phyloP scores from a whole-genome alignment of 2,329 filamentous ascomycete genomes.

The Alternaria brassicae region DNA sequence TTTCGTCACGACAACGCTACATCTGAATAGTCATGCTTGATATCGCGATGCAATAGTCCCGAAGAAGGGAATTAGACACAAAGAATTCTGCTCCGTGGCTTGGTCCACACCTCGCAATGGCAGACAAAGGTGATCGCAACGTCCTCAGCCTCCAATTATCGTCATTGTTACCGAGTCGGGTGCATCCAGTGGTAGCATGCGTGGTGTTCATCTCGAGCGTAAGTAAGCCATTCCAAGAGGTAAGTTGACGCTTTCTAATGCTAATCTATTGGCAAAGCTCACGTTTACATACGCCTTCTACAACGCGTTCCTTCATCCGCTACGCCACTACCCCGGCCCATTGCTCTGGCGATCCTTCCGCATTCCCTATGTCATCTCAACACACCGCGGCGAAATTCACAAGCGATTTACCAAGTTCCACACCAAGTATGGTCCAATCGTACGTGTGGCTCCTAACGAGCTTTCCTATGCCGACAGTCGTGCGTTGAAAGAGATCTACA shows the following conservation, averaged over 20 bases:
- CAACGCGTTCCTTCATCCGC: slow-evolving; percentile 37
- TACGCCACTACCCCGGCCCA: slow-evolving; percentile 39
- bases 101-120: neutral
- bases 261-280: neutral
- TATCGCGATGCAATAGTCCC: neutral
- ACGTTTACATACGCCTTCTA: slow-evolving; percentile 29
- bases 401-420: slow-evolving; percentile 32
- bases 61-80: neutral
- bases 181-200: slow-evolving; percentile 6
- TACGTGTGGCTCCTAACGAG: slow-evolving; percentile 41
- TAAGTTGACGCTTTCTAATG: neutral
- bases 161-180: neutral
- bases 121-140: neutral
- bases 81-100: neutral
- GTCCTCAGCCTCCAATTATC: neutral
- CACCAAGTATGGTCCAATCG: slow-evolving; percentile 35
- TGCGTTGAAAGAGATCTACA: slow-evolving; percentile 44
- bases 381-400: slow-evolving; percentile 37
- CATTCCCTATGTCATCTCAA: slow-evolving; percentile 37
- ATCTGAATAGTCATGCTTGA: neutral
- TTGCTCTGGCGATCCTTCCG: slow-evolving; percentile 37
- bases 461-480: slow-evolving; percentile 34
- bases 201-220: slow-evolving; percentile 3
- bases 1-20: neutral
- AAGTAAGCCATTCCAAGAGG: neutral